Evolutionary conservation across 495 filamentous ascomycete species (phyloP).

Genomic region (Daldinia childiae): DNA sequence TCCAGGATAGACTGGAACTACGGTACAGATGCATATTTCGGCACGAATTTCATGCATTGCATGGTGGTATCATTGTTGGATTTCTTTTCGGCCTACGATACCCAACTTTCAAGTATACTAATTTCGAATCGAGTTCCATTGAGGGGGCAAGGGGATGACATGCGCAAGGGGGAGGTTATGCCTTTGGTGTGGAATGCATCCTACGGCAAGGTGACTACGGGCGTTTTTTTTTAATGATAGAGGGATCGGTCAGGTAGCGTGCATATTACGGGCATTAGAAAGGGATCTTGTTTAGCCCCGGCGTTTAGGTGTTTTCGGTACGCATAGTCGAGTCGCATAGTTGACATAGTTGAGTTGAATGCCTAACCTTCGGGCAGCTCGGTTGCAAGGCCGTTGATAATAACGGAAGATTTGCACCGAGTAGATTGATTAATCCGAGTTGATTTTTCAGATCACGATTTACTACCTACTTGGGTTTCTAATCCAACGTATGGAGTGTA

Average conservation of each 20-base stretch:
- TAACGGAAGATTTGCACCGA: constrained; percentile 19
- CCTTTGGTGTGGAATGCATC: constrained; percentile 19
- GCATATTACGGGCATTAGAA: constrained; percentile 34
- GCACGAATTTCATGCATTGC: constrained; percentile 28
- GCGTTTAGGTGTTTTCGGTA: constrained; percentile 23
- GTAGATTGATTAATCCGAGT: constrained; percentile 26
- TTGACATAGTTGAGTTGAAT: constrained; percentile 2
- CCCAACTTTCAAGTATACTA: constrained; percentile 33
- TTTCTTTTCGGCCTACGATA: constrained; percentile 44
- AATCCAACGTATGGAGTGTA: not conserved
- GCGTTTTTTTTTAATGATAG: constrained; percentile 26
- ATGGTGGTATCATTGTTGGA: constrained; percentile 36
- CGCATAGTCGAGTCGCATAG: constrained; percentile 7
- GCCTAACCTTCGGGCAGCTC: constrained; percentile 12
- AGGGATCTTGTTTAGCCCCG: constrained; percentile 28
- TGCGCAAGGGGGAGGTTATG: constrained; percentile 1
- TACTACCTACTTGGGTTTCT: not conserved
- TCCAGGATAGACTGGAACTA: constrained; percentile 33
- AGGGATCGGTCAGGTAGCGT: constrained; percentile 16
- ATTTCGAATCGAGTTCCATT: constrained; percentile 21
- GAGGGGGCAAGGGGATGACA: not conserved
- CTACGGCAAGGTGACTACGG: constrained; percentile 5
- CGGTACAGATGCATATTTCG: constrained; percentile 4
- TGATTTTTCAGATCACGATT: constrained; percentile 22
- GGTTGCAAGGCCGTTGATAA: constrained; percentile 23